These are phyloP conservation scores for Yamadazyma taylorii DNA, from an alignment of 1,139 yeast species.

Conservation along the genomic window DNA sequence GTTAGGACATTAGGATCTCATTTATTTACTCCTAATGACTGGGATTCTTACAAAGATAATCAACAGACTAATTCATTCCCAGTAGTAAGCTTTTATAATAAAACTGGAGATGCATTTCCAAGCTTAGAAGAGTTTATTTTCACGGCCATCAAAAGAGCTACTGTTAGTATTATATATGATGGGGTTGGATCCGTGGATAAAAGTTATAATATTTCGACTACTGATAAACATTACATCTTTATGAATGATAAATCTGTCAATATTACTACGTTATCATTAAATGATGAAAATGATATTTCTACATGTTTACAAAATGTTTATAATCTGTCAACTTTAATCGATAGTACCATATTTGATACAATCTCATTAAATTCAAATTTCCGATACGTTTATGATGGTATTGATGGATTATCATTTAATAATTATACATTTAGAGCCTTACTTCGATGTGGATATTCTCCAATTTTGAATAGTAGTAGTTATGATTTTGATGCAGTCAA, in stretches of 20 bases:
- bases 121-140: slow-evolving; percentile 45
- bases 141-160: slow-evolving; percentile 38
- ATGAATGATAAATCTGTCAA: slow-evolving; percentile 17
- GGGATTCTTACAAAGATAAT: slow-evolving; percentile 11
- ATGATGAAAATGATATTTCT: slow-evolving; percentile 1
- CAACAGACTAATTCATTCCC: slow-evolving; percentile 1
- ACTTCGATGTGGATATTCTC: slow-evolving; percentile 58
- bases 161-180: slow-evolving; percentile 33
- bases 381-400: slow-evolving; percentile 38
- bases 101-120: slow-evolving; percentile 33
- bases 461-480: slow-evolving; percentile 48
- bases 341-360: slow-evolving; percentile 13
- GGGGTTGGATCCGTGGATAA: slow-evolving; percentile 15
- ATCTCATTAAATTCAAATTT: slow-evolving; percentile 30
- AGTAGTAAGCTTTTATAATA: slow-evolving; percentile 20
- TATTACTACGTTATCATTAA: slow-evolving; percentile 5
- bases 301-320: slow-evolving; percentile 9
- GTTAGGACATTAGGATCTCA: slow-evolving; percentile 20
- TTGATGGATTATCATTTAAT: slow-evolving; percentile 28
- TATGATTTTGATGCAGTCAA: slow-evolving; percentile 26
- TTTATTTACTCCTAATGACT: slow-evolving; percentile 30
- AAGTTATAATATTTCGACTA: slow-evolving; percentile 13
- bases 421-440: slow-evolving; percentile 30
- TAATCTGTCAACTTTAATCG: slow-evolving; percentile 2
- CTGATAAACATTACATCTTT: slow-evolving; percentile 25